These are phyloP conservation scores for Lachancea meyersii DNA, from an alignment of 805 yeast genomes.

Conservation along the genomic window DNA sequence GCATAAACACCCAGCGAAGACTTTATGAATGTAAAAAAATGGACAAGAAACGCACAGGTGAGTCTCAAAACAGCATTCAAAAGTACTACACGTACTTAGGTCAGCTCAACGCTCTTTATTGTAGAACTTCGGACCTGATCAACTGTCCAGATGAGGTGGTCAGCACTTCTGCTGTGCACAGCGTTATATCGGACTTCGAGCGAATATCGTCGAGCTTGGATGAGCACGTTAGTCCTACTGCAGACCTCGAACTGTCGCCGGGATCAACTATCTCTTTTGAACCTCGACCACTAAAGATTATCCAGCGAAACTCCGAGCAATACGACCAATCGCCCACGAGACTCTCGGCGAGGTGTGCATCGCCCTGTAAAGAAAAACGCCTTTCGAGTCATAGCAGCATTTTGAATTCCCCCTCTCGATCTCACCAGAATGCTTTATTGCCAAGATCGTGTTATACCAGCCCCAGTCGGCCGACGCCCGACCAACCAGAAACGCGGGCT, in stretches of 20 bases:
- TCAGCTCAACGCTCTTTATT: constrained; percentile 25
- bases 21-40: constrained; percentile 4
- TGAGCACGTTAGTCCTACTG: background rate
- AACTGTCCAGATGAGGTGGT: constrained; percentile 11
- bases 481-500: background rate
- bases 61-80: constrained; percentile 9
- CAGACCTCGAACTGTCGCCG: constrained; percentile 12
- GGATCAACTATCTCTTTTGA: constrained; percentile 19
- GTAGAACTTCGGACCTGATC: constrained; percentile 21
- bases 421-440: background rate
- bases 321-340: background rate
- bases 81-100: constrained; percentile 22
- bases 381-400: background rate
- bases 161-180: background rate
- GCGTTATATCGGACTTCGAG: background rate
- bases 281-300: constrained; percentile 25
- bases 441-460: background rate
- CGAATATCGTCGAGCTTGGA: background rate
- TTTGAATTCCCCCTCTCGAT: background rate
- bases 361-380: background rate
- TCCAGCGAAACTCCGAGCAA: constrained; percentile 13
- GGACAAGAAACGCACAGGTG: constrained; percentile 1
- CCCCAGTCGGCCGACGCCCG: background rate
- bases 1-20: constrained; percentile 24
- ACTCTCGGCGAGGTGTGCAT: background rate